These are phyloP conservation scores for Teratosphaeria pseudoeucalypti DNA, from an alignment of 2,329 filamentous ascomycete species.

Conservation along the genomic window DNA sequence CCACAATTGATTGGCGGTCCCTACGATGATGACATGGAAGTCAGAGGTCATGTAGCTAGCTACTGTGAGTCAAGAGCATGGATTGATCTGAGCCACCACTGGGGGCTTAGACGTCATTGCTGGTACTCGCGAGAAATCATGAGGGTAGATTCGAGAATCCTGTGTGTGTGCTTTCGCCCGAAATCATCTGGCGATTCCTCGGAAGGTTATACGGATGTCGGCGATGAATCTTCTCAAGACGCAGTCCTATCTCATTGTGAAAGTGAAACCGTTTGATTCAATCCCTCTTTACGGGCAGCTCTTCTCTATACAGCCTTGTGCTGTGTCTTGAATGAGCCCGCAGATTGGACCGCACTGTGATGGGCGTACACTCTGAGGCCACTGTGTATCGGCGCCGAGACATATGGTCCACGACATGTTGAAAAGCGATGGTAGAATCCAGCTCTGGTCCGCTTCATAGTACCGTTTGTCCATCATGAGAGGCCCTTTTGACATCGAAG, in stretches of 20 bases:
- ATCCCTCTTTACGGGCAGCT: background rate
- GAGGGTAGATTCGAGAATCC: too few species aligned
- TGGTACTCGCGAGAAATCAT: too few species aligned
- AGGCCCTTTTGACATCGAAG: background rate
- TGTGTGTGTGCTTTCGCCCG: too few species aligned
- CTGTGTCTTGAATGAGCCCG: background rate
- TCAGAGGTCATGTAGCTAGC: too few species aligned
- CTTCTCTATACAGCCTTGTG: background rate
- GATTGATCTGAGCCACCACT: too few species aligned
- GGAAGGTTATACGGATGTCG: too few species aligned
- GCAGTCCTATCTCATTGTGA: background rate
- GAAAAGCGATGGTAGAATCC: background rate
- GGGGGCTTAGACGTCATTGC: too few species aligned
- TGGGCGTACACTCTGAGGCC: background rate
- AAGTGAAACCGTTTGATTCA: background rate
- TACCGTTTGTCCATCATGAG: background rate
- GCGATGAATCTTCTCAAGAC: too few species aligned
- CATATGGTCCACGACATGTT: background rate
- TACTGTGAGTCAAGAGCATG: too few species aligned
- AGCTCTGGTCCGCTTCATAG: background rate
- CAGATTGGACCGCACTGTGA: background rate
- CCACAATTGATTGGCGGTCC: too few species aligned
- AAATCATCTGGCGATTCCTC: too few species aligned
- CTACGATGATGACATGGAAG: too few species aligned
- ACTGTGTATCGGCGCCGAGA: background rate